phyloP scores from a whole-genome alignment of 1,284 basidiomycete genomes.

The Rhodotorula sp. region DNA sequence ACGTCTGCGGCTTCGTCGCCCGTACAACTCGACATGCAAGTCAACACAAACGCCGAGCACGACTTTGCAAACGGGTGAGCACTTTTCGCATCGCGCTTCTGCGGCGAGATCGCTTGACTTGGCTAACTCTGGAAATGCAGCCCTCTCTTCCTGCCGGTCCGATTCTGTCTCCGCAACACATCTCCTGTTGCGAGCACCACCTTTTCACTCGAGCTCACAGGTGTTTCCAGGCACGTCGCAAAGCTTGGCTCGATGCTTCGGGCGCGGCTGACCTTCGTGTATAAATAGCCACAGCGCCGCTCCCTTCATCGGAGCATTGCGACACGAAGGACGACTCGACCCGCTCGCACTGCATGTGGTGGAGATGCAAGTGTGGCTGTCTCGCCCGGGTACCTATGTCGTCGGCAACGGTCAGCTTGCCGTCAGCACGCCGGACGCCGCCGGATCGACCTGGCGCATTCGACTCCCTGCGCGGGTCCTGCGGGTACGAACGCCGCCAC shows the following conservation, averaged over 20 bases:
- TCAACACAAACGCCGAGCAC: slow-evolving; percentile 54
- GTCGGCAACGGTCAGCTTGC: slow-evolving; percentile 1
- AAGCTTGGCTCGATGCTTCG: too few species aligned
- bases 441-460: background rate
- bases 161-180: slow-evolving; percentile 63
- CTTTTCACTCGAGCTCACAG: slow-evolving; percentile 17
- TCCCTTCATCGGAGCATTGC: slow-evolving; percentile 16
- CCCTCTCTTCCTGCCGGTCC: slow-evolving; percentile 58
- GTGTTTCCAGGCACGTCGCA: too few species aligned
- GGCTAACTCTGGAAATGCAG: slow-evolving; percentile 50
- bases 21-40: slow-evolving; percentile 54
- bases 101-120: background rate
- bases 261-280: background rate
- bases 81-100: slow-evolving; percentile 9
- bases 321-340: slow-evolving; percentile 5
- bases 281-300: background rate
- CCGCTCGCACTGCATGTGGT: background rate
- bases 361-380: slow-evolving; percentile 14
- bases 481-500: too few species aligned
- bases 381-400: slow-evolving; percentile 3
- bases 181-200: slow-evolving; percentile 39
- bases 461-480: too few species aligned
- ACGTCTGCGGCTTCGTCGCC: slow-evolving; percentile 58
- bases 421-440: background rate
- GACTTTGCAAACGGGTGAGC: slow-evolving; percentile 57